phyloP scores from a whole-genome alignment of 805 yeast genomes.

The Candida broadrunensis region DNA sequence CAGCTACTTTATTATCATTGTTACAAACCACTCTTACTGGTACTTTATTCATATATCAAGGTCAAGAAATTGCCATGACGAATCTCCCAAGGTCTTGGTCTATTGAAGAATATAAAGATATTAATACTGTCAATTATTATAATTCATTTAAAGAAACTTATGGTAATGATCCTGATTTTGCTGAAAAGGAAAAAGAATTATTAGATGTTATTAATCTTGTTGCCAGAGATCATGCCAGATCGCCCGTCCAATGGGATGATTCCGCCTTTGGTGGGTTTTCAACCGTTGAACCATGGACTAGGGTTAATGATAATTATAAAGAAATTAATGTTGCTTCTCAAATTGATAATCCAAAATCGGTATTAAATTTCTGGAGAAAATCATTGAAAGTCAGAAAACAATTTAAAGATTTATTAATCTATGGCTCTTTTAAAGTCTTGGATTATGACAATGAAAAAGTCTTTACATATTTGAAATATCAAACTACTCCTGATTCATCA shows the following conservation, averaged over 20 bases:
- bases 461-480: constrained; percentile 35
- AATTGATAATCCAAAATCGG: constrained; percentile 42
- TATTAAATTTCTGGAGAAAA: constrained; percentile 44
- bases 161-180: constrained; percentile 22
- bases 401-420: constrained; percentile 40
- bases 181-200: constrained; percentile 18
- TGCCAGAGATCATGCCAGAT: constrained; percentile 53
- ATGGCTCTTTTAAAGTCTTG: constrained; percentile 43
- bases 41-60: constrained; percentile 56
- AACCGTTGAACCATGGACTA: constrained; percentile 50
- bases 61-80: constrained; percentile 59
- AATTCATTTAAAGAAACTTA: constrained; percentile 24
- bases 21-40: constrained; percentile 49
- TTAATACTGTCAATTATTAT: constrained; percentile 44
- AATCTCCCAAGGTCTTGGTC: constrained; percentile 48
- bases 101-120: constrained; percentile 50
- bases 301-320: constrained; percentile 47
- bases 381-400: constrained; percentile 43
- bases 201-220: constrained; percentile 32
- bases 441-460: constrained; percentile 42
- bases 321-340: constrained; percentile 50
- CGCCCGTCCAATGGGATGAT: constrained; percentile 56
- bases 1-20: constrained; percentile 49
- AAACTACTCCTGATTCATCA: background rate
- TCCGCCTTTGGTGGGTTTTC: constrained; percentile 47